Base-by-base conservation (phyloP, 495 filamentous ascomycete species). In the Penicillium riverlandense region DNA sequence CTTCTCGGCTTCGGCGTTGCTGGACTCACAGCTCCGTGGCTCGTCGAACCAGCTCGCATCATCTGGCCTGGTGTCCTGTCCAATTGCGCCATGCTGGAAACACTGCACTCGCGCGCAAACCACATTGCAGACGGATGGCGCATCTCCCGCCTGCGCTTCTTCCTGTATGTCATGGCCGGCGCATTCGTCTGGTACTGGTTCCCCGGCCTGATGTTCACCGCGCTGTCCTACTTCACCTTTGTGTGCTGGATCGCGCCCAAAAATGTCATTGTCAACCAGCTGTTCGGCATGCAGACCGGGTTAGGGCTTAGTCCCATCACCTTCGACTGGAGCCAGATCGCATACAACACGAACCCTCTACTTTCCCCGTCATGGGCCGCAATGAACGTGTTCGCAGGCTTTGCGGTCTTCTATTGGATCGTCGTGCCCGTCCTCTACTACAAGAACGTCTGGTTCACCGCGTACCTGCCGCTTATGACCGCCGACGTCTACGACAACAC, bases 1-100 rank as follows among this genome's bases (percentile, higher is more conserved):
- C 70, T 78, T 22, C 65, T 75, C 29, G 75, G 75, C 8, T 77
- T 76, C 34, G 69, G 70, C 29, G 58, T 77, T 33, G 72, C 75
- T 13, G 75, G 75, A 0, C 38, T 77, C 67, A 50, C 82, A 2
- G 73, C 85, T n/a, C 72, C 82, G 15, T 85, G 84, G 55, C 69
- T 91, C n/a, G 88, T 94, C 11, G 72, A 80, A 8, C 88, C 88
- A 4, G 74, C 75, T 29, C 83, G 84, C 35, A 86, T 95, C 77
- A 86, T 94, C 32, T 95, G 88, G 88, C 88, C 88, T 0, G 81
- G 80, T 15, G 88, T 88, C 6, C 70, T 95, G 38, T 82, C 87
- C 70, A 85, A 84, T 14, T 83, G 86, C 5, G 79, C 87, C 40
- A 86, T 92, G 75, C 86, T 88, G 43, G 82, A 77, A 6, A 90